Evolutionary conservation across 2,329 filamentous ascomycete genomes (phyloP), one percentile per base, ranked within the genome.

Genomic region (Exophiala lecanii-corni): DNA sequence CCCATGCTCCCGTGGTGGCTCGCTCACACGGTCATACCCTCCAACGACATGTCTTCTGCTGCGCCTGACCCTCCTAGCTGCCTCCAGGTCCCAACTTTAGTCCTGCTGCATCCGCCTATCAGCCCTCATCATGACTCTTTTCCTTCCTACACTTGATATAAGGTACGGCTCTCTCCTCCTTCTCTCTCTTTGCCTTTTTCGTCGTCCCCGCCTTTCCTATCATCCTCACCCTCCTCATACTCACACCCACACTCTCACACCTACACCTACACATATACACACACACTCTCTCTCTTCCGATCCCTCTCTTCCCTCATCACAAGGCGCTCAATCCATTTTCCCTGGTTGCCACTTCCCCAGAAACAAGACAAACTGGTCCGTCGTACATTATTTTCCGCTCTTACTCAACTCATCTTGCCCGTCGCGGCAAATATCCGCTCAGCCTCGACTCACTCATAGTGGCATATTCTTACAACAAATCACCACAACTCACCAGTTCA

Each of bases 291-390:
- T 47, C 49, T 37, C 43, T 43, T 42, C 47, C 49, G 48, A 48
- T 41, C 35, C 36, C 33, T 74, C 74, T n/a, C 70, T 71, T 71
- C 75, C 75, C 70, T 73, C 72, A 63, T 68, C 64, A 71, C 70
- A 72, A n/a, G 69, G 6, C 23, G 7, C 23, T 26, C 23, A 26
- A 12, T 26, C 67, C 69, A 72, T 73, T 69, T 72, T 70, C 20
- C 25, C 28, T 71, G 73, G 76, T n/a, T n/a, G n/a, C n/a, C n/a
- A n/a, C n/a, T n/a, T n/a, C n/a, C n/a, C n/a, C n/a, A n/a, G n/a
- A n/a, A n/a, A n/a, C n/a, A n/a, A n/a, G n/a, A n/a, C n/a, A n/a
- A n/a, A n/a, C n/a, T n/a, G n/a, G n/a, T n/a, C n/a, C n/a, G n/a
- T n/a, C n/a, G n/a, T n/a, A n/a, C n/a, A n/a, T n/a, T n/a, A n/a